Conservation (phyloP, 352 stramenopile genomes). For the Phytophthora europaea region DNA sequence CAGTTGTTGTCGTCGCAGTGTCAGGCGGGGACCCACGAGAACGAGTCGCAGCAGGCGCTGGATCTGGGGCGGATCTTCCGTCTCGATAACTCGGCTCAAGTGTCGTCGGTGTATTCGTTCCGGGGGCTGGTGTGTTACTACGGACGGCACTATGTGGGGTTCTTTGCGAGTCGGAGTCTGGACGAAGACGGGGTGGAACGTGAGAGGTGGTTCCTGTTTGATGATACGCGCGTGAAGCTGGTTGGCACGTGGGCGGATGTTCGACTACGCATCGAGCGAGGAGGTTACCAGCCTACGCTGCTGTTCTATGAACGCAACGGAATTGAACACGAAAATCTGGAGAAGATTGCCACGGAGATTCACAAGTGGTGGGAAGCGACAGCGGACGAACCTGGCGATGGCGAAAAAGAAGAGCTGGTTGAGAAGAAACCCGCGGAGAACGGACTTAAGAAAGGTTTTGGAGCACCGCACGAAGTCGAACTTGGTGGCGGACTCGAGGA, state of each 20-base stretch:
- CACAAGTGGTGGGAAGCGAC: conserved; percentile 82
- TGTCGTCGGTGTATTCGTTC: conserved; percentile 69
- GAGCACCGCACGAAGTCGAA: conserved; percentile 42
- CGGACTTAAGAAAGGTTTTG: conserved; percentile 28
- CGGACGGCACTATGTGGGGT: conserved; percentile 86
- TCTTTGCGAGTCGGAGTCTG: conserved; percentile 79
- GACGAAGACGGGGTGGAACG: conserved; percentile 57
- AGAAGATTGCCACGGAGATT: conserved; percentile 74
- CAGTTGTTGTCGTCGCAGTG: conserved; percentile 71
- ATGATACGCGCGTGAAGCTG: conserved; percentile 85
- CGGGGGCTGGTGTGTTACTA: conserved; percentile 90
- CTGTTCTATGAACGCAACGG: conserved; percentile 86
- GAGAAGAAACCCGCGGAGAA: conserved; percentile 22
- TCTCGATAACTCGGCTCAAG: conserved; percentile 48
- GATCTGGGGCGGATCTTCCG: conserved; percentile 80
- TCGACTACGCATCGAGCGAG: conserved; percentile 74
- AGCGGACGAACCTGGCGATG: conserved; percentile 33
- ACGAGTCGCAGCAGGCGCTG: conserved; percentile 60
- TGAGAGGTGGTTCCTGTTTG: conserved; percentile 86
- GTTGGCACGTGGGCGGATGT: conserved; percentile 83
- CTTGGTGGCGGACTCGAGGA: conserved; percentile 36
- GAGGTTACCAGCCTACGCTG: conserved; percentile 84
- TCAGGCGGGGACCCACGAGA: conserved; percentile 21
- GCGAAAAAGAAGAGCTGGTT: conserved; percentile 18
- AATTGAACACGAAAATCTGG: conserved; percentile 68